These are phyloP conservation scores for Lyophyllum atratum DNA, from an alignment of 768 basidiomycete genomes.

Conservation along the genomic window DNA sequence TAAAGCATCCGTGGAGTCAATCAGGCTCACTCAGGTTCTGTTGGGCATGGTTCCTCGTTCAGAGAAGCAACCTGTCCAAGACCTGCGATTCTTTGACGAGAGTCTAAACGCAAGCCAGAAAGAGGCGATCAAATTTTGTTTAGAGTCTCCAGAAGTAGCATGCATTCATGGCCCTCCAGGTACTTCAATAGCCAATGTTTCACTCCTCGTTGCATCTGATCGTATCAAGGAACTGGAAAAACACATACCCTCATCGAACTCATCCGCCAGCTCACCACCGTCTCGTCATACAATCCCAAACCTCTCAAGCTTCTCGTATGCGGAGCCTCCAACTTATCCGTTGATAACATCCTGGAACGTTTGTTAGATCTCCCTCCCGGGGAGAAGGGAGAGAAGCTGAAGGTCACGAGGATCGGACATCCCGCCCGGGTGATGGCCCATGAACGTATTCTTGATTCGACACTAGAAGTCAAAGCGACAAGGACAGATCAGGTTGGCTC, in stretches of 20 bases:
- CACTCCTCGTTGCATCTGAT: background rate
- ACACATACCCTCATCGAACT: constrained; percentile 95
- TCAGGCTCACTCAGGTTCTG: constrained; percentile 65
- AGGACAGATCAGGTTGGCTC: constrained; percentile 68
- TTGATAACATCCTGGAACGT: constrained; percentile 93
- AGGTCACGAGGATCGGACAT: constrained; percentile 89
- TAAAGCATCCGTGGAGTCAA: constrained; percentile 43
- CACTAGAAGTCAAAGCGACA: constrained; percentile 71
- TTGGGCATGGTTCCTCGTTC: constrained; percentile 63
- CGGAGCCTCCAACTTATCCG: constrained; percentile 91
- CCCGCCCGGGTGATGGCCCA: constrained; percentile 88
- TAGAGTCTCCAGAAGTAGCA: constrained; percentile 79
- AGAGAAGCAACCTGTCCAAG: constrained; percentile 31
- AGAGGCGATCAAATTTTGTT: constrained; percentile 79
- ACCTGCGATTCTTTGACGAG: constrained; percentile 70
- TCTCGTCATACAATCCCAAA: constrained; percentile 47
- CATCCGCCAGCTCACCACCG: constrained; percentile 75
- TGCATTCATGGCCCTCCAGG: constrained; percentile 99
- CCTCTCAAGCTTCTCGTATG: constrained; percentile 78
- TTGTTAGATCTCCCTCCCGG: constrained; percentile 61
- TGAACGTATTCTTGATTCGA: constrained; percentile 65
- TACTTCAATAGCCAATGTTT: constrained; percentile 18
- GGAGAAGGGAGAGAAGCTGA: constrained; percentile 53
- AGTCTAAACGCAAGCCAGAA: constrained; percentile 84
- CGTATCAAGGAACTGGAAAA: constrained; percentile 77